Base-by-base conservation (phyloP, 345 rosid genomes). In the Limnanthes douglasii region DNA sequence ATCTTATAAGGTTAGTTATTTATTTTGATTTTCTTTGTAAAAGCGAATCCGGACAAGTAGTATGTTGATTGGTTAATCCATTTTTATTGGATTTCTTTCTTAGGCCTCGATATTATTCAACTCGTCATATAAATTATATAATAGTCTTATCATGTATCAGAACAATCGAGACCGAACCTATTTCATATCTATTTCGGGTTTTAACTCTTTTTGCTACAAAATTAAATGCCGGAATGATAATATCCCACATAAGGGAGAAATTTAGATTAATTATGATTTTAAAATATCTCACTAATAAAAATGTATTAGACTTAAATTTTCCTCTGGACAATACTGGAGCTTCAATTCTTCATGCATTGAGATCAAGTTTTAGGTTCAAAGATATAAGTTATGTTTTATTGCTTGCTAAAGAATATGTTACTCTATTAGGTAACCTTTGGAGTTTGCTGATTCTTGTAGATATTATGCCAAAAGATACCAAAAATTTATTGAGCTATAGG, bases 361-460 rank as follows among this genome's bases (percentile, higher is more conserved):
- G 78, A 64, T 68, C 90, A 37, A 78, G 86, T 53, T 72, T 84
- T 47, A 64, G 80, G 15, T 84, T 78, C 60, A 78, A 78, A 56
- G 75, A 65, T 35, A 93, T 78, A 54, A 59, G 79, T 54, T 18
- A 15, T 30, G 23, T 43, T 17, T 8, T 21, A 19, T 34, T 30
- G 0, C 35, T 41, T 39, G 35, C 27, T 45, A 27, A 17, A 29
- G 19, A 54, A 41, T 37, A 8, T 16, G 23, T 32, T 21, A 17
- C 23, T 25, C 15, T 34, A 33, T 33, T 8, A 27, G n/a, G 37
- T 37, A 24, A 35, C 3, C 43, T 8, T 6, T 24, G 17, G 13
- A 34, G 1, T 34, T 13, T 28, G 37, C 40, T 60, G 36, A 26
- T 53, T 20, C 41, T 18, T 32, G 18, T 52, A 84, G 95, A 62